phyloP scores from a whole-genome alignment of 805 yeast species.

The Lipomyces yamadae region DNA sequence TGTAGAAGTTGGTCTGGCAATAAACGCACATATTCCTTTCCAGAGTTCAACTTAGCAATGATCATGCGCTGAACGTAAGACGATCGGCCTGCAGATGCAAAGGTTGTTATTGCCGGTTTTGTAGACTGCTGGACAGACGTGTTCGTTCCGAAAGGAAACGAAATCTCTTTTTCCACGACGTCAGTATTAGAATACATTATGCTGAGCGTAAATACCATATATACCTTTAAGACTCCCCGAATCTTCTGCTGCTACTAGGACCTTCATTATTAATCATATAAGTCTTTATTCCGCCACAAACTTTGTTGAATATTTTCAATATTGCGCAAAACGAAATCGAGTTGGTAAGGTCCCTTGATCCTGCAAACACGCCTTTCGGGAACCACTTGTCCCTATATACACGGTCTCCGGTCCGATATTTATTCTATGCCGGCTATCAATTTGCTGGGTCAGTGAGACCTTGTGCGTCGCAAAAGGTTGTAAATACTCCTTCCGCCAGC shows the following conservation, averaged over 20 bases:
- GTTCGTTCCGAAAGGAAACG: slow-evolving; percentile 72
- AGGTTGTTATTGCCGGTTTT: slow-evolving; percentile 63
- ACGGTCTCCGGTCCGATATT: background rate
- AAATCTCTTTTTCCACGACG: slow-evolving; percentile 50
- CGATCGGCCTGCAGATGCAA: slow-evolving; percentile 48
- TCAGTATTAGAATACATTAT: background rate
- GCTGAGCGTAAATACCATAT: background rate
- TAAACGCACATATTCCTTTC: slow-evolving; percentile 50
- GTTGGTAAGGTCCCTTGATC: background rate
- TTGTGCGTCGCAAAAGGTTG: background rate
- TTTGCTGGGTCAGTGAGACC: background rate
- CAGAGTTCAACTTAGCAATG: slow-evolving; percentile 19
- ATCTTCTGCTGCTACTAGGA: slow-evolving; percentile 57
- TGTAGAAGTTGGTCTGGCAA: background rate
- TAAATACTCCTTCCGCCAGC: background rate
- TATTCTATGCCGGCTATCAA: background rate
- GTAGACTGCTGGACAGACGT: slow-evolving; percentile 71
- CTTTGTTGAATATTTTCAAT: background rate
- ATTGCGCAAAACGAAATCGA: background rate
- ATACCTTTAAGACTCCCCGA: slow-evolving; percentile 54
- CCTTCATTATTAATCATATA: slow-evolving; percentile 50
- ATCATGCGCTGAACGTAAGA: slow-evolving; percentile 35
- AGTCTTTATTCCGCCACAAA: background rate
- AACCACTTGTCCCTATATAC: background rate
- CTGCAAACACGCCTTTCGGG: background rate